Evolutionary conservation across 371 early-diverging fungal genomes (phyloP), one percentile per base, ranked within the genome.

Genomic region (Lichtheimia corymbifera): DNA sequence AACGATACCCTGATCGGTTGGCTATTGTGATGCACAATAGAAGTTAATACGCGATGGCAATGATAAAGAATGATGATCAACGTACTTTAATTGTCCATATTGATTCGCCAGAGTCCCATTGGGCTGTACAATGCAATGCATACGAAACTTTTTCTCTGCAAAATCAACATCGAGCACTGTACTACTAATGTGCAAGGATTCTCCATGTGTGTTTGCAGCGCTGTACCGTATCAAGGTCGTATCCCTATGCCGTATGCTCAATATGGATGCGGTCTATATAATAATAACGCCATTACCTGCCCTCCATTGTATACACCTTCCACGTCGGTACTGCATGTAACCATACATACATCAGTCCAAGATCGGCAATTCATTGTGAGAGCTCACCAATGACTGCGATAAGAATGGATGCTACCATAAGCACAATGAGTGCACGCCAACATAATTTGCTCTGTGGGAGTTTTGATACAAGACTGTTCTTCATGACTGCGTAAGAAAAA

Each of bases 221-320:
- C 51, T 66, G 30, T 68, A 66, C 13, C 59, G 62, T 1, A 74
- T 59, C 5, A 74, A 50, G 14, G 70, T 71, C 0, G 64, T 53
- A 17, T 53, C 61, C 28, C 57, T 64, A 56, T 20, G 43, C 47
- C 14, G 50, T 28, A 9, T 4, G 14, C 13, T 35, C 35, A 35
- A 35, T 35, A 35, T 35, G 11, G 11, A 35, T 35, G 35, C 11
- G 35, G 2, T 35, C 6, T 9, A 35, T 35, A 9, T 28, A 35
- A n/a, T n/a, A 28, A 7, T 0, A 28, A 28, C 1, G 35, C 9
- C 0, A 9, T 55, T 70, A 73, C 73, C 70, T 65, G 53, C 71
- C 71, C 25, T 74, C 74, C 53, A 63, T 68, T 14, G 65, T 61
- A 58, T 74, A 74, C 11, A 74, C 42, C 51, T 66, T 68, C 74